Evolutionary conservation across 1,284 basidiomycete genomes (phyloP).

Genomic region (Lignosus rhinocerotis): DNA sequence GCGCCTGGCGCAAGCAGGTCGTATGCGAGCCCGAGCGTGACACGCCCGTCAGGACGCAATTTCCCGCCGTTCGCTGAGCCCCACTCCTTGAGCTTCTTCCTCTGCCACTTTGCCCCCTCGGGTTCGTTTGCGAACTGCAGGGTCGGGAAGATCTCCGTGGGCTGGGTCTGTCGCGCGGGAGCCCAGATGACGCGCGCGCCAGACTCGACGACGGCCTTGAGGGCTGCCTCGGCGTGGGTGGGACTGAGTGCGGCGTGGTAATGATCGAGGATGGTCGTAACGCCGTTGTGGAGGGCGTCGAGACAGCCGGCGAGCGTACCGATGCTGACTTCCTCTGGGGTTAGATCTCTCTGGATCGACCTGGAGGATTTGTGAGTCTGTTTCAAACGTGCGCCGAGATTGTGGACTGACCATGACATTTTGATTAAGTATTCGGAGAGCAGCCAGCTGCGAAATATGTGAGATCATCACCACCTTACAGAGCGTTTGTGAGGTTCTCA

Average conservation of each 20-base stretch:
- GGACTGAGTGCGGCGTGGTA: constrained; percentile 33
- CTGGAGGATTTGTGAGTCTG: constrained; percentile 7
- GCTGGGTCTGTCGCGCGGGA: constrained; percentile 31
- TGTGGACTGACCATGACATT: constrained; percentile 27
- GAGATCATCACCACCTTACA: neutral
- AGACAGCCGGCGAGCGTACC: constrained; percentile 36
- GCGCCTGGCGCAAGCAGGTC: constrained; percentile 23
- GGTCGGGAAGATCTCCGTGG: constrained; percentile 28
- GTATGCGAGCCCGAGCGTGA: constrained; percentile 37
- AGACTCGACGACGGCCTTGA: constrained; percentile 32
- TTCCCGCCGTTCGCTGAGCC: constrained; percentile 29
- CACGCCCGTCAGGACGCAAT: constrained; percentile 32
- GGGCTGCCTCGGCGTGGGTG: constrained; percentile 31
- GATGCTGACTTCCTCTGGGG: constrained; percentile 32
- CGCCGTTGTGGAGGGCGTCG: constrained; percentile 36
- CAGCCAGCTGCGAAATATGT: constrained; percentile 25
- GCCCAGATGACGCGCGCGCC: constrained; percentile 34
- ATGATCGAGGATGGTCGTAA: constrained; percentile 37
- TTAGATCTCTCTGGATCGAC: constrained; percentile 29
- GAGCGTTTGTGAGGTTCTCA: neutral
- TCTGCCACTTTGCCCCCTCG: constrained; percentile 31
- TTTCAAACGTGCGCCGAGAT: neutral
- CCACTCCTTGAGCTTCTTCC: constrained; percentile 31
- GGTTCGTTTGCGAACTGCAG: constrained; percentile 30
- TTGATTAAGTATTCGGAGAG: constrained; percentile 35